phyloP scores from a whole-genome alignment of 139 green algal species.

The Coccomyxa sp. region DNA sequence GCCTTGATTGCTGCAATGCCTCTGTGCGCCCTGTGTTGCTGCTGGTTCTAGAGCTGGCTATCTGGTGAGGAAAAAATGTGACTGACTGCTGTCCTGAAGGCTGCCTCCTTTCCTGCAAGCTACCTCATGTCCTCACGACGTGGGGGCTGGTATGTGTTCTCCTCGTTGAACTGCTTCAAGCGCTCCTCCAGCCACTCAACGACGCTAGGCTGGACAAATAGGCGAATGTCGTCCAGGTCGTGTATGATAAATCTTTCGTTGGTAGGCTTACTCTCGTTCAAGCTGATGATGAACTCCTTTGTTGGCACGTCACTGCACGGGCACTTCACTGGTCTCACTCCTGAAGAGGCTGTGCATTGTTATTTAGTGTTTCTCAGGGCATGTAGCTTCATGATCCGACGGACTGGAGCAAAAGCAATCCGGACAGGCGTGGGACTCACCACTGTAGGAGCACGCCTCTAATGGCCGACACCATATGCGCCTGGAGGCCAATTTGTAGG shows the following conservation, averaged over 20 bases:
- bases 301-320: slow-evolving; percentile 39
- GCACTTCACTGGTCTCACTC: neutral
- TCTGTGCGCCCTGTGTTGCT: neutral
- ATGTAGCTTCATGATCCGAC: neutral
- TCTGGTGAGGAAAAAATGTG: too few relatives aligned
- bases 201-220: slow-evolving; percentile 33
- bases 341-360: neutral
- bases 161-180: slow-evolving; percentile 23
- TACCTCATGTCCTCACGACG: neutral
- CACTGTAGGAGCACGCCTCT: slow-evolving; percentile 19
- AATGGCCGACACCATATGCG: slow-evolving; percentile 19
- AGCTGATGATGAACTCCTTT: slow-evolving; percentile 39
- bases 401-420: neutral
- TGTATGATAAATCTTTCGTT: slow-evolving; percentile 36
- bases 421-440: neutral
- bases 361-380: neutral
- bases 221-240: slow-evolving; percentile 38
- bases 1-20: neutral
- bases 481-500: too few relatives aligned
- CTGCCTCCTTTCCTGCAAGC: neutral
- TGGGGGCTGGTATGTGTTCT: slow-evolving; percentile 25
- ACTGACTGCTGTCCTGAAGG: neutral
- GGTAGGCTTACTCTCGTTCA: slow-evolving; percentile 30
- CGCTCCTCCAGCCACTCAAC: slow-evolving; percentile 23
- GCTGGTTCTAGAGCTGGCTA: too few relatives aligned